A percentile compares a stretch with the other conserved stretches of the same genome.
Conservation (phyloP, 2,329 filamentous ascomycete genomes). For the Catunica adiposa region DNA sequence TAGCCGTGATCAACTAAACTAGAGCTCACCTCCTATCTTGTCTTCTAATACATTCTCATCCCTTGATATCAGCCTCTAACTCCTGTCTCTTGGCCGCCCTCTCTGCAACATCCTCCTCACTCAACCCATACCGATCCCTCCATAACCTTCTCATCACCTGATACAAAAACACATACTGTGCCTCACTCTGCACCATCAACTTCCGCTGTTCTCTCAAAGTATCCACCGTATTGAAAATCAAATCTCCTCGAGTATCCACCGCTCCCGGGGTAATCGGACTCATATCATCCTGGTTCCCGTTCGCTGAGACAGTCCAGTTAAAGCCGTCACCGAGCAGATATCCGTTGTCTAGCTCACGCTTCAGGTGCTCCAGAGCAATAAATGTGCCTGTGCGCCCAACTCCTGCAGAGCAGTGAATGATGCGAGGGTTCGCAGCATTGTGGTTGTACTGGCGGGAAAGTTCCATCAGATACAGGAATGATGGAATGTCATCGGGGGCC, state of each 20-base stretch:
- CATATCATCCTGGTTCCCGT: slow-evolving; percentile 15
- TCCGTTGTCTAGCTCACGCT: slow-evolving; percentile 65
- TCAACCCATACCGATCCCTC: slow-evolving; percentile 42
- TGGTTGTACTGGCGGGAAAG: slow-evolving; percentile 45
- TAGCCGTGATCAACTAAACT: background rate
- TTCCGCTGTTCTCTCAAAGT: slow-evolving; percentile 69
- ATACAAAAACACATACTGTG: slow-evolving; percentile 79
- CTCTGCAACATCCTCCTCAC: slow-evolving; percentile 8
- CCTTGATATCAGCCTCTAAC: background rate
- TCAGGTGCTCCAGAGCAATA: slow-evolving; percentile 83
- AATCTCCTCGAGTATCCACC: slow-evolving; percentile 30
- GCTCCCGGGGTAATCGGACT: slow-evolving; percentile 17
- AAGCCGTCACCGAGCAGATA: slow-evolving; percentile 33
- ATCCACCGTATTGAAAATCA: slow-evolving; percentile 66
- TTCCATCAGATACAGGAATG: slow-evolving; percentile 52
- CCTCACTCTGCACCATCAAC: slow-evolving; percentile 86
- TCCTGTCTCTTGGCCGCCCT: background rate
- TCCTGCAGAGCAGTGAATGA: slow-evolving; percentile 79
- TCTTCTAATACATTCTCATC: no score
- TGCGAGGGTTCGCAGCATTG: slow-evolving; percentile 42
- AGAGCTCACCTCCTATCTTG: background rate
- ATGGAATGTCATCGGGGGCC: slow-evolving; percentile 45
- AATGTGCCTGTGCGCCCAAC: slow-evolving; percentile 92
- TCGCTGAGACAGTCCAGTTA: background rate
- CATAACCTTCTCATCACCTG: slow-evolving; percentile 63